phyloP scores from a whole-genome alignment of 1,284 basidiomycete genomes.

The Anthracocystis panici-leucophaei region DNA sequence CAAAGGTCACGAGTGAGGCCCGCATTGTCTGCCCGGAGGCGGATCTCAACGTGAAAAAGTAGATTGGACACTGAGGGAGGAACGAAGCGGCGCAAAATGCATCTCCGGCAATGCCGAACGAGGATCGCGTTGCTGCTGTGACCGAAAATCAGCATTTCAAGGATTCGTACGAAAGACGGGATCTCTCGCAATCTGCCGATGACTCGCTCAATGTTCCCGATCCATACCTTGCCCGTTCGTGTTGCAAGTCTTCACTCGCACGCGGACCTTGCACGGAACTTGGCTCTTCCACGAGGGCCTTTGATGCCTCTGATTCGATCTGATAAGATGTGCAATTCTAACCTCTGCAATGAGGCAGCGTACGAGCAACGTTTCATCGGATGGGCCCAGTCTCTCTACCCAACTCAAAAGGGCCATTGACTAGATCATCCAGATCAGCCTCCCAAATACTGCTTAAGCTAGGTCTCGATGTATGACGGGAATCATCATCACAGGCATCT shows the following conservation, averaged over 20 bases:
- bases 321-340: not conserved
- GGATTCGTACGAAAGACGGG: no score
- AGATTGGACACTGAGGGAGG: not conserved
- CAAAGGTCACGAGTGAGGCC: constrained; percentile 6
- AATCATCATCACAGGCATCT: not conserved
- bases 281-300: not conserved
- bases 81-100: constrained; percentile 11
- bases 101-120: constrained; percentile 15
- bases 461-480: no score
- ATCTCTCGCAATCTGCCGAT: no score
- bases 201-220: no score
- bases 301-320: not conserved
- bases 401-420: no score
- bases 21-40: not conserved
- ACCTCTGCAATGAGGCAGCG: no score
- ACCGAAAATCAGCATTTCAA: not conserved
- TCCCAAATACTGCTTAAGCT: no score
- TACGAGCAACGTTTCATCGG: not conserved
- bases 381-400: no score
- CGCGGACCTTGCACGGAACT: not conserved
- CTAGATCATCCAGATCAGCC: no score
- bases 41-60: constrained; percentile 10
- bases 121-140: not conserved
- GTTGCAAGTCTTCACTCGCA: not conserved
- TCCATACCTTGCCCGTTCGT: no score